Base-by-base conservation (phyloP, 371 early-diverging fungal genomes). In the Haplosporangium sp. region DNA sequence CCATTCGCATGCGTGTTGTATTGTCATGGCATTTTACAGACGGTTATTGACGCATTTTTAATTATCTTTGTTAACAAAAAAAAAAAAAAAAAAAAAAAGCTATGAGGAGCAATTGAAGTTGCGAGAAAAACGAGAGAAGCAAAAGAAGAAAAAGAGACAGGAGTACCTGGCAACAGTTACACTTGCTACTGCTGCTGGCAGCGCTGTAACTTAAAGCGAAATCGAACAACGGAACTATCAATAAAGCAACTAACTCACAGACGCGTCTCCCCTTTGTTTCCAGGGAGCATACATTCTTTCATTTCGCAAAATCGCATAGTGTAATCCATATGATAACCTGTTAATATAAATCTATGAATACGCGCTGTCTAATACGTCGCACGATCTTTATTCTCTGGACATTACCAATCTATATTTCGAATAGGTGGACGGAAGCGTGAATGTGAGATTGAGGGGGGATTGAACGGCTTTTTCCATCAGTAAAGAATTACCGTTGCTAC, bases 401-500 rank as follows among this genome's bases (percentile, higher is more conserved):
- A 2, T 29, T 4, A 2, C 29, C 29, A 29, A 4, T 29, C 29
- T 29, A 29, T 29, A 29, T 29, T 29, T 29, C 29, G 29, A 29
- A 46, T 14, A 10, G 46, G 11, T 8, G n/a, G n/a, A 10, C 16
- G n/a, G 16, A 46, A 10, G 46, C n/a, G 46, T 9, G 3, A n/a
- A 46, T 14, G 46, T 46, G 46, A n/a, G 4, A 46, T 4, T 7
- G 5, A 6, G 18, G 0, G 20, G 10, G 13, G 6, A 18, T 14
- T 18, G 50, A 5, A 18, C 18, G 5, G 13, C 50, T n/a, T 50
- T 50, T 18, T 50, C 11, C 10, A 23, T 72, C 64, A 88, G 60
- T 84, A 89, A 7, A 89, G 73, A 42, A 86, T 84, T 23, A 89
- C 74, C 7, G 88, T 87, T 0, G 86, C 87, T 8, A 90, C 81